These are phyloP conservation scores for Starmerella potacharoeniae DNA, from an alignment of 805 yeast genomes.

Conservation along the genomic window DNA sequence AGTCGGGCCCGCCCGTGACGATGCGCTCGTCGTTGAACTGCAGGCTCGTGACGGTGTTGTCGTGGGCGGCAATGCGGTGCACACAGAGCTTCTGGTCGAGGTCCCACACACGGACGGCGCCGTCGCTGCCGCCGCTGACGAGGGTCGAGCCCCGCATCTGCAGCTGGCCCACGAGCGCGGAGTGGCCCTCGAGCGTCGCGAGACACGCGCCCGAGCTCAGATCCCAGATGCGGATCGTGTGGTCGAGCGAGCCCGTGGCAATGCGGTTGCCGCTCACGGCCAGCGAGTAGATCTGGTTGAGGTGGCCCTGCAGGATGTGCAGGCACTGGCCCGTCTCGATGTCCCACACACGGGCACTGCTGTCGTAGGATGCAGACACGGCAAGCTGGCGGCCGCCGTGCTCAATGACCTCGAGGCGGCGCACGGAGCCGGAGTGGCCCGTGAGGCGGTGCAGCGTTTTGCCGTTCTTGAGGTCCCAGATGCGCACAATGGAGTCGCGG, in stretches of 20 bases:
- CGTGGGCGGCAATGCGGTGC: constrained; percentile 42
- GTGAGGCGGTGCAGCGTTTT: constrained; percentile 58
- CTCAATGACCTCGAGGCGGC: constrained; percentile 41
- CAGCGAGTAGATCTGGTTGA: constrained; percentile 78
- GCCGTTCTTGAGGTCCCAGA: constrained; percentile 96
- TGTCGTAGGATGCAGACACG: constrained; percentile 81
- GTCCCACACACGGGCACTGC: constrained; percentile 86
- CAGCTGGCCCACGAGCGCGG: constrained; percentile 84
- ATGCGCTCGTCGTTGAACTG: constrained; percentile 32
- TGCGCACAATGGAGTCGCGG: constrained; percentile 78
- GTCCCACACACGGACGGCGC: constrained; percentile 74
- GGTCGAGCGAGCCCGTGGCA: constrained; percentile 92
- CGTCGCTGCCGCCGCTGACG: constrained; percentile 79
- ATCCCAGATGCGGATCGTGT: constrained; percentile 93
- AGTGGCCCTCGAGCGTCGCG: constrained; percentile 67
- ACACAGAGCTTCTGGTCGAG: constrained; percentile 69
- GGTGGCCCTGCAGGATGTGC: constrained; percentile 84
- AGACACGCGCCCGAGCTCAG: constrained; percentile 75
- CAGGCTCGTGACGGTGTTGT: constrained; percentile 34
- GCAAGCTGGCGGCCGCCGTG: constrained; percentile 40
- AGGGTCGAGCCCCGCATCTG: constrained; percentile 60
- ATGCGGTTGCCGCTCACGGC: constrained; percentile 70
- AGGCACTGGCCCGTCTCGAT: constrained; percentile 81
- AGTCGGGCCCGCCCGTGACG: constrained; percentile 36
- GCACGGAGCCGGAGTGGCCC: constrained; percentile 63